A percentile compares a stretch with the other conserved stretches of the same genome.
Evolutionary conservation across 208 protist genomes (phyloP).

Genomic region (Naegleria lovaniensis): DNA sequence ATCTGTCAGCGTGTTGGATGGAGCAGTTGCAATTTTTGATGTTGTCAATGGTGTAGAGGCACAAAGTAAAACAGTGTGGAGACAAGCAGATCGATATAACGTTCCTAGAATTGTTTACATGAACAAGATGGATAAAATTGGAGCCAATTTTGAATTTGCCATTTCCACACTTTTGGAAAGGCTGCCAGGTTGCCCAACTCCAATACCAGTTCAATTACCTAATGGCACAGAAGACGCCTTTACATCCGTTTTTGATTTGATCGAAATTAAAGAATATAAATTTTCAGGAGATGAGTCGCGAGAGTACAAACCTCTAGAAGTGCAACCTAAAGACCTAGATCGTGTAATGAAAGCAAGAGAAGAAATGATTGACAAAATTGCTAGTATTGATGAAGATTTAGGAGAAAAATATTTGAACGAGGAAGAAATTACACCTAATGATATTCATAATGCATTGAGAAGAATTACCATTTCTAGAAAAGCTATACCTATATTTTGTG

Average conservation of each 20-base stretch:
- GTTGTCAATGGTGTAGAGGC: conserved; percentile 70
- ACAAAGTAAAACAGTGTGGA: conserved; percentile 49
- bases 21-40: conserved; percentile 88
- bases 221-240: conserved; percentile 64
- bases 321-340: background rate
- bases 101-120: conserved; percentile 77
- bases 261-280: conserved; percentile 54
- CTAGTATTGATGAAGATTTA: conserved; percentile 46
- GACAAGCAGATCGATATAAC: conserved; percentile 66
- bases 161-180: conserved; percentile 65
- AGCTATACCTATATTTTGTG: conserved; percentile 72
- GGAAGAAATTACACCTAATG: conserved; percentile 51
- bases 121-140: conserved; percentile 92
- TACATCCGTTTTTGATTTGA: conserved; percentile 71
- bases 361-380: conserved; percentile 40
- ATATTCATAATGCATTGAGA: conserved; percentile 56
- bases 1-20: conserved; percentile 88
- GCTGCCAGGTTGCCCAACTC: conserved; percentile 66
- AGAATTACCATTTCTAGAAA: conserved; percentile 45
- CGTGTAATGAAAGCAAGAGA: conserved; percentile 9
- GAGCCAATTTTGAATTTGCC: conserved; percentile 65
- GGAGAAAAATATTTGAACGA: conserved; percentile 44
- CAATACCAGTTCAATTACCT: conserved; percentile 70
- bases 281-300: conserved; percentile 62
- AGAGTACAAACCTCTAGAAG: background rate